Evolutionary conservation across 352 stramenopile species (phyloP).

Genomic region (Pythium biforme): DNA sequence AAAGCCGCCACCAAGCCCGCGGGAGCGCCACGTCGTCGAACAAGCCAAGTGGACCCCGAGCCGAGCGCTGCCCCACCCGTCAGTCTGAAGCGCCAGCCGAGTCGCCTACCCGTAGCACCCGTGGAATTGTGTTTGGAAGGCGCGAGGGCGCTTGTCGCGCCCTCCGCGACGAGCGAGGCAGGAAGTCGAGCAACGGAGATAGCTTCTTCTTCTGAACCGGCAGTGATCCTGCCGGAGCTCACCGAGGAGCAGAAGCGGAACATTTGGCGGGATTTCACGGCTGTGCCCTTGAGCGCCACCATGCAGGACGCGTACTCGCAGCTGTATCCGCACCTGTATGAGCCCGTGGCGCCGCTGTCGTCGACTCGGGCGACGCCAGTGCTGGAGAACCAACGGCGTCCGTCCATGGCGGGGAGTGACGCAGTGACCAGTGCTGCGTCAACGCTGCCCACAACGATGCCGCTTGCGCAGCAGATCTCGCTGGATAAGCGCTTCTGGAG

Average conservation of each 20-base stretch:
- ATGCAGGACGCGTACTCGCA: conserved; percentile 62
- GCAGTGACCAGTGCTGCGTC: no score
- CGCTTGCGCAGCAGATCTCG: conserved; percentile 22
- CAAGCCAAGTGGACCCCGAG: background rate
- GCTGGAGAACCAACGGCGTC: background rate
- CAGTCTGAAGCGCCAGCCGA: background rate
- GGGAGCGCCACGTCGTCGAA: background rate
- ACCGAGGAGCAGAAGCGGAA: conserved; percentile 37
- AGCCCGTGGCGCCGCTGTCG: conserved; percentile 4
- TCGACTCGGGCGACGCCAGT: background rate
- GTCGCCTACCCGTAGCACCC: background rate
- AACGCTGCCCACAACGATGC: no score
- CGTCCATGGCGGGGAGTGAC: background rate
- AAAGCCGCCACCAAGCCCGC: background rate
- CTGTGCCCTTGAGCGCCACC: conserved; percentile 31
- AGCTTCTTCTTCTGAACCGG: background rate
- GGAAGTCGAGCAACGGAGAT: no score
- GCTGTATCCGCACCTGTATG: conserved; percentile 54
- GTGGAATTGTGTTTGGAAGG: conserved; percentile 20
- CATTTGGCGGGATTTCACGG: conserved; percentile 48
- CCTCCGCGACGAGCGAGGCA: background rate
- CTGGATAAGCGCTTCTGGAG: conserved; percentile 62
- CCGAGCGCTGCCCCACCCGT: background rate
- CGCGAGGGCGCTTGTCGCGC: background rate
- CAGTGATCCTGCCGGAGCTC: conserved; percentile 8